Evolutionary conservation across 352 stramenopile genomes (phyloP).

Genomic region (Globisporangium nunn): DNA sequence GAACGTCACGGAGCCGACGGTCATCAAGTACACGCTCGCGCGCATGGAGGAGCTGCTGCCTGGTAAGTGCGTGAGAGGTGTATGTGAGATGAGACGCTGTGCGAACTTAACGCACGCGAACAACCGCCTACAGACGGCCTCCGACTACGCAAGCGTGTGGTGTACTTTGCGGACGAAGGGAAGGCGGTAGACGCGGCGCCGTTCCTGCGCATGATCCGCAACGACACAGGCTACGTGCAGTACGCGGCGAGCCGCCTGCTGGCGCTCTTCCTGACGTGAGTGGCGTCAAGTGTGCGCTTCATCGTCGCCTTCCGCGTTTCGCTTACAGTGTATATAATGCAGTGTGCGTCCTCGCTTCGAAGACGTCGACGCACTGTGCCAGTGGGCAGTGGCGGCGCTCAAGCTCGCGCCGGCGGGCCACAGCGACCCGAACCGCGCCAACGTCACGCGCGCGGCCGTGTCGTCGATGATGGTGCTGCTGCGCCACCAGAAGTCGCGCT

Average conservation of each 20-base stretch:
- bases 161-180: conserved; percentile 73
- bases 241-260: conserved; percentile 74
- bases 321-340: conserved; percentile 3
- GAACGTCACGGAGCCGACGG: conserved; percentile 84
- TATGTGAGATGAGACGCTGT: no score
- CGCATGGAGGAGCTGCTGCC: conserved; percentile 84
- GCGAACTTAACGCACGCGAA: no score
- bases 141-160: conserved; percentile 66
- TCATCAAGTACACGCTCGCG: conserved; percentile 82
- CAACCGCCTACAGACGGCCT: conserved; percentile 51
- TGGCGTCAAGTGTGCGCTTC: no score
- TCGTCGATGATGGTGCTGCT: conserved; percentile 91
- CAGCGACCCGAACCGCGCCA: conserved; percentile 63
- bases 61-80: conserved; percentile 19
- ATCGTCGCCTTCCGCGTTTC: no score
- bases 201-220: conserved; percentile 79
- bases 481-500: conserved; percentile 79
- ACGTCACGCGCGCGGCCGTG: conserved; percentile 81
- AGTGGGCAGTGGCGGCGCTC: conserved; percentile 70
- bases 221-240: conserved; percentile 81
- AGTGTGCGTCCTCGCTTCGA: conserved; percentile 74
- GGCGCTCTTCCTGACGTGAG: conserved; percentile 79
- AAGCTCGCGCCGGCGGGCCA: conserved; percentile 53
- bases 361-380: conserved; percentile 71
- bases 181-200: conserved; percentile 67